Evolutionary conservation across 2,329 filamentous ascomycete genomes (phyloP), one percentile per base, ranked within the genome.

Genomic region (Beauveria australis): DNA sequence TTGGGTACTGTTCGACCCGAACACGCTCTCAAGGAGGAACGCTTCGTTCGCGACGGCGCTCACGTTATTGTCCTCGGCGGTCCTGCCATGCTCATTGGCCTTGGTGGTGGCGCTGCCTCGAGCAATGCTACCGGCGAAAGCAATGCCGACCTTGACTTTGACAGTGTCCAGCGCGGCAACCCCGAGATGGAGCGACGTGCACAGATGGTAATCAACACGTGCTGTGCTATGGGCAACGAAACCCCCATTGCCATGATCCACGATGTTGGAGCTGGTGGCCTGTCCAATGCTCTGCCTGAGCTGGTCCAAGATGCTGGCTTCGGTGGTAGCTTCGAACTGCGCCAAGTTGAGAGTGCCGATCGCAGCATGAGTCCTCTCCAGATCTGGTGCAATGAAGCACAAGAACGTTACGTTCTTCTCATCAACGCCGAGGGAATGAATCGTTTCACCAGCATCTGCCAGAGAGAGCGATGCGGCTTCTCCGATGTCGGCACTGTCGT

Each of bases 151-250:
- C 81, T 99, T 2, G 94, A 99, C 73, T 99, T 97, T 75, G 91
- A 93, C 68, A 97, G 92, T 77, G 94, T 99, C 37, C 94, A 99
- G 76, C 83, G 94, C 76, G 94, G 93, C 52, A 99, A 99, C 70
- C 92, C 94, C 1, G 94, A 99, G 76, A 93, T 97, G 74, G 91
- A 99, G 75, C 83, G 94, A 64, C 84, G 94, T 67, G 94, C 93
- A 2, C 94, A 99, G 76, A 96, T 97, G 84, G 94, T 99, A 65
- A 99, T 99, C 75, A 94, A 97, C 74, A 88, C 91, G 5, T 99
- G 94, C 72, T 86, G 89, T 30, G 88, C 91, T 3, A 83, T 97
- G 67, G 93, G 92, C 18, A 78, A 86, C 4, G 80, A 91, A 64
- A 97, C 89, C 71, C 94, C 94, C 0, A 97, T 99, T 66, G 88